These are phyloP conservation scores for Misopates orontium DNA, from an alignment of 257 asterid genomes.

Conservation along the genomic window DNA sequence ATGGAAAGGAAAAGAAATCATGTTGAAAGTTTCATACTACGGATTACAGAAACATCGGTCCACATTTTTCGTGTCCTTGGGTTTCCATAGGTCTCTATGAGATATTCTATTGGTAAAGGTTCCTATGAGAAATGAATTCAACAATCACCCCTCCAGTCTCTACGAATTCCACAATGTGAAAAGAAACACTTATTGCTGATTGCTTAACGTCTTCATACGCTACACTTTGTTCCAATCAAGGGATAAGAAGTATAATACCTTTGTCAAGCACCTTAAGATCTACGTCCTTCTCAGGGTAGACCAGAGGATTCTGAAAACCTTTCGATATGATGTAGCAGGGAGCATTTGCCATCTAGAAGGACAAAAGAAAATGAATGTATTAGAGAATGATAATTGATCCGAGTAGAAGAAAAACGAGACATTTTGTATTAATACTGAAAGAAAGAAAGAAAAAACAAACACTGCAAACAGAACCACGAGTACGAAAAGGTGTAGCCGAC, in stretches of 20 bases:
- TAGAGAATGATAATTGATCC: background rate
- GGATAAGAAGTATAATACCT: conserved; percentile 43
- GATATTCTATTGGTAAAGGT: background rate
- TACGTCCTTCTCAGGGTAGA: conserved; percentile 48
- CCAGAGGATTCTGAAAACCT: conserved; percentile 56
- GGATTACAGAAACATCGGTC: conserved; percentile 4
- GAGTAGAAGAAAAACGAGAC: conserved; percentile 6
- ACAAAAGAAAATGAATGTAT: conserved; percentile 4
- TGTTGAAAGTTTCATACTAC: background rate
- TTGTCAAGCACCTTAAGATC: conserved; percentile 56
- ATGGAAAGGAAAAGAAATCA: conserved; percentile 13
- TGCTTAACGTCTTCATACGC: conserved; percentile 9
- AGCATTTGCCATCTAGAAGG: conserved; percentile 41
- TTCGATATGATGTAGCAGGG: conserved; percentile 61
- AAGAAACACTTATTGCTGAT: conserved; percentile 4
- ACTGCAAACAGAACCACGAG: conserved; percentile 9
- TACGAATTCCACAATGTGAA: conserved; percentile 16
- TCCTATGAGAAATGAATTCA: background rate
- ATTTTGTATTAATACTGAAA: conserved; percentile 6
- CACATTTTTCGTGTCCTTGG: conserved; percentile 10
- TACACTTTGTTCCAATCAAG: conserved; percentile 23
- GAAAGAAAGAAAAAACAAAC: background rate
- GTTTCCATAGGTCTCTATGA: conserved; percentile 15
- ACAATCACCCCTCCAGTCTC: conserved; percentile 23
- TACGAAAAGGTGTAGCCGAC: background rate